Conservation (phyloP, 768 basidiomycete species). For the Boletales sp. region DNA sequence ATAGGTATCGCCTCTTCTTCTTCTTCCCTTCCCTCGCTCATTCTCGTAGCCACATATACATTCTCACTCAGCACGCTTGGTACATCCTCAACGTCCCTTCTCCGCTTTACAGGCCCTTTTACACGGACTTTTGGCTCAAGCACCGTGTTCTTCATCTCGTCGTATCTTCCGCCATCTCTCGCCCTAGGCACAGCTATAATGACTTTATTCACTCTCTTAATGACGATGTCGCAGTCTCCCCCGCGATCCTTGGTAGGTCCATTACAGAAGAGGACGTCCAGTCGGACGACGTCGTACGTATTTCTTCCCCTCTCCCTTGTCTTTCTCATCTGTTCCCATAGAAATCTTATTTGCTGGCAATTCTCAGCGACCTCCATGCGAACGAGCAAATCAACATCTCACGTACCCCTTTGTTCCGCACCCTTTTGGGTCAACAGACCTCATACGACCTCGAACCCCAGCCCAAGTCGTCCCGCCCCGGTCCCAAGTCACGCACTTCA, state of each 20-base stretch:
- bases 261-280: conserved; percentile 42
- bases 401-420: conserved; percentile 41
- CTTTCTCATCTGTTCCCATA: conserved; percentile 17
- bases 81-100: conserved; percentile 61
- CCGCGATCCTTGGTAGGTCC: conserved; percentile 40
- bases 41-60: conserved; percentile 53
- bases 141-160: conserved; percentile 52
- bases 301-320: neutral
- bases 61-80: conserved; percentile 63
- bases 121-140: conserved; percentile 43
- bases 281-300: conserved; percentile 45
- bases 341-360: conserved; percentile 42
- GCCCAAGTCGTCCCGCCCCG: conserved; percentile 13
- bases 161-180: conserved; percentile 33
- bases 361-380: conserved; percentile 37
- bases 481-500: conserved; percentile 10
- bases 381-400: conserved; percentile 29
- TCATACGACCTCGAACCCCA: conserved; percentile 21
- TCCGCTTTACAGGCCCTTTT: conserved; percentile 42
- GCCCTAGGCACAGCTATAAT: conserved; percentile 35
- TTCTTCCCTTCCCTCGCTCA: conserved; percentile 8
- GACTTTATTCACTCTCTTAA: conserved; percentile 38
- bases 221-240: conserved; percentile 30
- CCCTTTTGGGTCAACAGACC: conserved; percentile 26
- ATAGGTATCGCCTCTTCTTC: conserved; percentile 37